These are phyloP conservation scores for Triadica sebifera DNA, from an alignment of 345 rosid genomes.

Conservation along the genomic window DNA sequence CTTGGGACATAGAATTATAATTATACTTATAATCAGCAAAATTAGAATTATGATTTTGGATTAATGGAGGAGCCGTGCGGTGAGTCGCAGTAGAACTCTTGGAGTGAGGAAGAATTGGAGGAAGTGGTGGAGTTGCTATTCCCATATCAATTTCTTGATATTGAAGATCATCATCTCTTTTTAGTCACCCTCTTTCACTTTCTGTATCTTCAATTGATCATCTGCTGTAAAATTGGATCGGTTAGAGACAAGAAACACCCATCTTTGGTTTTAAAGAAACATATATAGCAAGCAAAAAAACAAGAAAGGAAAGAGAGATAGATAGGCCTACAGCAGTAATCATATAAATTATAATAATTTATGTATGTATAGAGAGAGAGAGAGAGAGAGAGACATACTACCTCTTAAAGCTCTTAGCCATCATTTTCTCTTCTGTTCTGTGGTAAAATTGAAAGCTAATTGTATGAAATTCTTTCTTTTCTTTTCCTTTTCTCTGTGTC, in stretches of 20 bases:
- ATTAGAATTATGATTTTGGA: conserved; percentile 19
- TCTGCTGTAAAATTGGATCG: conserved; percentile 18
- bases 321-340: not conserved
- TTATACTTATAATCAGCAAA: conserved; percentile 30
- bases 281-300: conserved; percentile 13
- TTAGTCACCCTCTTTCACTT: not conserved
- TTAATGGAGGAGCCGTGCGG: not conserved
- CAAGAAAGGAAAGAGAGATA: conserved; percentile 14
- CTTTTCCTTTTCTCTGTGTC: conserved; percentile 26
- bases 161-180: conserved; percentile 39
- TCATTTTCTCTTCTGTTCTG: conserved; percentile 48
- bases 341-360: not conserved
- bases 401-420: conserved; percentile 54
- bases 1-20: conserved; percentile 83
- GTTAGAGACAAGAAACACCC: conserved; percentile 25
- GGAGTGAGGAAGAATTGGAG: conserved; percentile 15
- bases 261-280: too few species aligned
- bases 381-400: conserved; percentile 13
- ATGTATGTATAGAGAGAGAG: not conserved
- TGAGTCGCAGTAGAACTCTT: conserved; percentile 14
- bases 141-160: conserved; percentile 55
- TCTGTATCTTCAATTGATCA: conserved; percentile 18
- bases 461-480: conserved; percentile 9
- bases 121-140: conserved; percentile 39
- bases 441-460: too few species aligned